Evolutionary conservation across 768 basidiomycete species (phyloP), one percentile per base, ranked within the genome.

Genomic region (Boletus patriciae): DNA sequence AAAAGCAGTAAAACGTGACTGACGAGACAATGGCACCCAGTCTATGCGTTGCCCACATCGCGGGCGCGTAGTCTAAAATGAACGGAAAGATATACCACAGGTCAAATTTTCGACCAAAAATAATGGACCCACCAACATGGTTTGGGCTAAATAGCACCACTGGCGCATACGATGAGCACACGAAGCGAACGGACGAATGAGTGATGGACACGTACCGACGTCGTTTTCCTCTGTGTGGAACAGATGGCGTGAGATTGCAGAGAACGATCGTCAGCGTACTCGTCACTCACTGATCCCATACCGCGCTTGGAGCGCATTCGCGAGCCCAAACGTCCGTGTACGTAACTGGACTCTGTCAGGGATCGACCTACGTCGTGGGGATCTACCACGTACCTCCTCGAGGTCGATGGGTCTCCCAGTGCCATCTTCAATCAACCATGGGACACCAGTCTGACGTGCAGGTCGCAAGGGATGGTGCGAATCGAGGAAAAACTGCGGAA

Each of bases 91-190:
- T 34, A 48, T 13, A 36, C 44, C 42, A 46, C 15, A 29, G n/a
- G 37, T 25, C 19, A 29, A n/a, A 21, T 37, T n/a, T 21, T 29
- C 48, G 25, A 36, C 31, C 2, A 15, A 37, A 43, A 4, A 50
- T 45, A 37, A 44, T 12, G 6, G 19, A 69, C 72, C 60, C 51
- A 86, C 86, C 85, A 27, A 83, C 72, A 65, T 85, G 77, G 61
- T 88, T 88, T 13, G 84, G 82, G 60, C 85, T 83, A 68, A 83
- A 83, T 37, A 88, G 62, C 63, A 85, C 83, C 42, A 86, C 86
- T 86, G 45, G 21, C 21, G 19, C 6, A 51, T 18, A 54, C 27
- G 18, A 36, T 64, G 29, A 64, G 42, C 43, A 57, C 31, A 38
- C 29, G 50, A 34, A 3, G 21, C 19, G 15, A 16, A 47, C n/a